Conservation (phyloP, 23 red algal genomes). For the Rhodosorus marinus region DNA sequence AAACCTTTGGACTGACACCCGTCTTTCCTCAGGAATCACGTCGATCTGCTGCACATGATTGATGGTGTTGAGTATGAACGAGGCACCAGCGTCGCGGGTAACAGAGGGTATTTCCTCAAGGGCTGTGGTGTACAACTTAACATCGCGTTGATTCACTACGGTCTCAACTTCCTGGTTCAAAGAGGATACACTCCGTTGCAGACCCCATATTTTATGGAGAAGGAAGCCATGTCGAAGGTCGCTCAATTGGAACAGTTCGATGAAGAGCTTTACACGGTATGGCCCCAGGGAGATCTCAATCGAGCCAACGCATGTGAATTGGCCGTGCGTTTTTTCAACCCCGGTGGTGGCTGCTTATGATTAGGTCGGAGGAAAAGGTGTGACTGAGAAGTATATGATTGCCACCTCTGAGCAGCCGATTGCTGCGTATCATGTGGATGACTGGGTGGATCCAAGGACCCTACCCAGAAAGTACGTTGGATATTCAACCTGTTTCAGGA, state of each 20-base stretch:
- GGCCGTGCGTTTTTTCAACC: background rate
- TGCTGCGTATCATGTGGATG: conserved; percentile 67
- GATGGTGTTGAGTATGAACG: conserved; percentile 84
- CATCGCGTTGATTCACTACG: conserved; percentile 80
- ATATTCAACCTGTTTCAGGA: conserved; percentile 89
- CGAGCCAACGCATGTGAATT: background rate
- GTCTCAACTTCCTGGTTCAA: conserved; percentile 43
- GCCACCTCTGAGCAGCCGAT: conserved; percentile 96
- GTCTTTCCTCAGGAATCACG: conserved; percentile 65
- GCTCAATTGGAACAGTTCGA: conserved; percentile 98
- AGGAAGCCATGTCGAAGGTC: conserved; percentile 86
- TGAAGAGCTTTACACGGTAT: conserved; percentile 96
- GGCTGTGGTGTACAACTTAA: conserved; percentile 76
- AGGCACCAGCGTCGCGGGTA: conserved; percentile 60
- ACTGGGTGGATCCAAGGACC: conserved; percentile 66
- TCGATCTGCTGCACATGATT: conserved; percentile 87
- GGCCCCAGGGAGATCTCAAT: conserved; percentile 7
- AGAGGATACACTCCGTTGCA: conserved; percentile 54
- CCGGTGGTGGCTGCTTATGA: background rate
- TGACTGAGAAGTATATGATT: conserved; percentile 92
- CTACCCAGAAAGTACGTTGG: conserved; percentile 61
- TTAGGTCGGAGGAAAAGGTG: conserved; percentile 5
- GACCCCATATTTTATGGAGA: conserved; percentile 93
- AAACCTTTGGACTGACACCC: background rate
- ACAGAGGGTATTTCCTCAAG: conserved; percentile 84